Evolutionary conservation across 108 stramenopile species (phyloP), one percentile per base, ranked within the genome.

Genomic region (Conticribra guillardii): DNA sequence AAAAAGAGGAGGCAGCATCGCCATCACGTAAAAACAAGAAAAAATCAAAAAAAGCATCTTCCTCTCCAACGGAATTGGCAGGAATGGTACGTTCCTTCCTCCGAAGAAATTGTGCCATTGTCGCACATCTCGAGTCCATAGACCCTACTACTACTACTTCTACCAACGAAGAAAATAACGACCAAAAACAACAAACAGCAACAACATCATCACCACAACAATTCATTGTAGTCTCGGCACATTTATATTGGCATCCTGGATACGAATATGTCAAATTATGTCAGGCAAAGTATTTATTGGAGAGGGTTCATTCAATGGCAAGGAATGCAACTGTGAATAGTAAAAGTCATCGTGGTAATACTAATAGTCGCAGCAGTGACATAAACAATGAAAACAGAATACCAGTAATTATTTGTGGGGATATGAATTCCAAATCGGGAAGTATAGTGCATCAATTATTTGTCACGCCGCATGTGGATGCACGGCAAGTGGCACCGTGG

Each of bases 231-330:
- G 88, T 82, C 24, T 85, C 83, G 27, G 79, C 80, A n/a, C 94
- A 95, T 76, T 69, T 95, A 34, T 92, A 87, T 69, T 95, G 94
- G 94, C 80, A 95, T 84, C 94, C 93, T 9, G 80, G 77, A 29
- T 91, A 83, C 64, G 90, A 89, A 70, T 91, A 94, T 50, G 90
- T 94, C 41, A 94, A 94, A 48, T 65, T 85, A 41, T 69, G 86
- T 65, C 88, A 64, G 74, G 87, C 74, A 3, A 82, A 80, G 64
- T 81, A 73, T 67, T 81, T 89, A 61, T 53, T 86, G 33, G 89
- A 95, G 67, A 85, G 84, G 56, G 72, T 88, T 3, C 32, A 84
- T 51, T 50, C 51, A 45, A 74, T 79, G 44, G 82, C 80, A 9
- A 41, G 22, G 17, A 34, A 21, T 1, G 27, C 27, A 31, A n/a